Conservation (phyloP, 345 rosid genomes). For the Citrus reticulata region DNA sequence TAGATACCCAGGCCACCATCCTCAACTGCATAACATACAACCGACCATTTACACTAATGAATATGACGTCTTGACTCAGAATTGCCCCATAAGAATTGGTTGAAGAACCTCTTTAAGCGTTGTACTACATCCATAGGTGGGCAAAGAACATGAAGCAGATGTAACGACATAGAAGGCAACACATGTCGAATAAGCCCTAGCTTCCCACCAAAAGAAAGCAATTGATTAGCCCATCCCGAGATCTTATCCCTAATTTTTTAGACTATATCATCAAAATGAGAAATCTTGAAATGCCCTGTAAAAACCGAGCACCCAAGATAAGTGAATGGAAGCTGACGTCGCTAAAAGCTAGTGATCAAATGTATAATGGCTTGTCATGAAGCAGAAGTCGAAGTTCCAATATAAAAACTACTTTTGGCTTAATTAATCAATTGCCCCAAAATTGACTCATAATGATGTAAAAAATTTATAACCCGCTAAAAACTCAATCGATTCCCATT, state of each 20-base stretch:
- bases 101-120: fast-evolving
- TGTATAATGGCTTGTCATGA: fast-evolving
- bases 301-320: no score
- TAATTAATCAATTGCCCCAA: no score
- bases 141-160: fast-evolving
- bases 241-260: no score
- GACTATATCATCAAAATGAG: no score
- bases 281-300: no score
- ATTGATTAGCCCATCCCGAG: fast-evolving
- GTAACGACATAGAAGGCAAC: neutral
- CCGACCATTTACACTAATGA: neutral
- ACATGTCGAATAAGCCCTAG: no score
- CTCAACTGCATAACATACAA: fast-evolving
- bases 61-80: fast-evolving
- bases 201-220: no score
- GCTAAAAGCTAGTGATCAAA: fast-evolving
- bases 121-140: fast-evolving
- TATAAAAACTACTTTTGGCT: neutral
- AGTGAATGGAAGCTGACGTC: no score
- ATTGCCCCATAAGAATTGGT: neutral
- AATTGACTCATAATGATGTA: no score
- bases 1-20: neutral
- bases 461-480: no score
- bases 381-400: neutral
- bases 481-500: fast-evolving